Conservation (phyloP, 148 eudicot species). For the Spergularia marina region DNA sequence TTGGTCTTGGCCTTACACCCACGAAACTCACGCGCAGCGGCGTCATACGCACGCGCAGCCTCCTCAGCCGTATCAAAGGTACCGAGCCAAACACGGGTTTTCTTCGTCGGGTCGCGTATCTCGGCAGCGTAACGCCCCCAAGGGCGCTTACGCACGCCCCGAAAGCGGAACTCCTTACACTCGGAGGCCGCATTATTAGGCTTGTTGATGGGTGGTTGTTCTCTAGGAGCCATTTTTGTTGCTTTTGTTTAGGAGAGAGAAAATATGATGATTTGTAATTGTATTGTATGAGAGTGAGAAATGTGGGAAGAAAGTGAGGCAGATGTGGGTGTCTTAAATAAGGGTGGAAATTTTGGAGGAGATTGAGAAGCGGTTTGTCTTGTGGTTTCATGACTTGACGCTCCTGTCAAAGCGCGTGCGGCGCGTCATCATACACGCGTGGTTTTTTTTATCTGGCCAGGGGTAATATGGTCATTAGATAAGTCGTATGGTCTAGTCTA, state of each 20-base stretch:
- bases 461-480: no score
- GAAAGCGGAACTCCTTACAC: conserved; percentile 5
- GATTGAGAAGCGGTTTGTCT: background rate
- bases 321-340: conserved; percentile 10
- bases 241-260: background rate
- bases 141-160: conserved; percentile 44
- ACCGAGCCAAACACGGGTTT: conserved; percentile 47
- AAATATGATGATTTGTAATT: no score
- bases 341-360: background rate
- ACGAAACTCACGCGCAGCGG: conserved; percentile 38
- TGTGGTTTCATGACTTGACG: conserved; percentile 4
- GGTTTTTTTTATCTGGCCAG: no score
- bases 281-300: background rate
- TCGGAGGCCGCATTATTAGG: background rate
- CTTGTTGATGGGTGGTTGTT: background rate
- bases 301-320: conserved; percentile 25
- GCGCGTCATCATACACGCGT: background rate
- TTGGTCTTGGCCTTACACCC: conserved; percentile 41
- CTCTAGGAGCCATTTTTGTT: conserved; percentile 15
- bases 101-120: conserved; percentile 43
- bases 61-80: conserved; percentile 51
- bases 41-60: conserved; percentile 46
- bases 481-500: no score
- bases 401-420: background rate
- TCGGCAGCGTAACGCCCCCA: conserved; percentile 56